Evolutionary conservation across 176 grass and related monocot species (phyloP), one percentile per base, ranked within the genome.

Genomic region (Phragmites australis): DNA sequence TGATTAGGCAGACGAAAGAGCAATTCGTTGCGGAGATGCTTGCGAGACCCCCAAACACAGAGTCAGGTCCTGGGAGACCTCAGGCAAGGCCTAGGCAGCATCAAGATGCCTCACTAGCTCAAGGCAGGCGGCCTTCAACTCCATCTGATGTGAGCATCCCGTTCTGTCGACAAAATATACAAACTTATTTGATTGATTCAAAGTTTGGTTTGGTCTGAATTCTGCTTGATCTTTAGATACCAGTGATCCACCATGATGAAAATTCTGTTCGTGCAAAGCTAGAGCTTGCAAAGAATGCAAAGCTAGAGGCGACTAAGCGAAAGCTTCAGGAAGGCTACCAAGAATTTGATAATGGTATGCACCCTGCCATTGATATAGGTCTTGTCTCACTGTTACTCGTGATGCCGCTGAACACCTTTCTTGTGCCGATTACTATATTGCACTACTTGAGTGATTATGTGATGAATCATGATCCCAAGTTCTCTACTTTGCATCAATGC

Each of bases 281-380:
- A 40, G 89, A 89, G 37, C 34, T 73, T 0, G 86, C 88, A 6
- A 90, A 86, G 80, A 80, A 89, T 31, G 87, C 79, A 0, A 87
- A 87, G 26, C 79, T 93, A 46, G 91, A 93, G 17, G 51, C 27
- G 1, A 65, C 92, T 5, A 94, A 91, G 46, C 74, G 88, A 37
- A 89, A 89, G 51, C 88, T 94, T 40, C 92, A 94, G 30, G 92
- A 94, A 81, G 86, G 89, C 11, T 91, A 91, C 88, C 92, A 94
- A 86, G 83, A 89, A 82, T 82, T 72, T 8, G 88, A 94, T 65
- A 87, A 94, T 18, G 86, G 92, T 94, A 71, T 31, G 76, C 32
- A 18, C 40, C 19, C 46, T 1, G 11, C 59, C 50, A 19, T 32
- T 26, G 6, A 40, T 16, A 26, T 18, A 25, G 4, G 34, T 37